Conservation (phyloP, 176 grass and related monocot species). For the Phyllostachys edulis region DNA sequence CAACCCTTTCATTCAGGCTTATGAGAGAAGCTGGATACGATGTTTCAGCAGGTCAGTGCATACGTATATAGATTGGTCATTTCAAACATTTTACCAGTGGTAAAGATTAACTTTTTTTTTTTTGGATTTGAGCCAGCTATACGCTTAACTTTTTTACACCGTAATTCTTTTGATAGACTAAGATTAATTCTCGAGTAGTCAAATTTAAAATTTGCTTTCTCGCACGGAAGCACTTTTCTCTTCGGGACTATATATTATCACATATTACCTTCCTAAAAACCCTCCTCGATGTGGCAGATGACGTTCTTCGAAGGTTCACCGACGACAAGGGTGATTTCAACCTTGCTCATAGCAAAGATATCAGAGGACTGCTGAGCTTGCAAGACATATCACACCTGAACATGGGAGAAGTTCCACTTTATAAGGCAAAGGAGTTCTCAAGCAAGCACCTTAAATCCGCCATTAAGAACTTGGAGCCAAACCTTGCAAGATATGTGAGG, state of each 20-base stretch:
- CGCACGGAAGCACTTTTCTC: too few relatives aligned
- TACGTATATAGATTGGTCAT: not conserved
- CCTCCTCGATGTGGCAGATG: not conserved
- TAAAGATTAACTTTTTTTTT: not conserved
- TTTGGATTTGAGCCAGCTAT: not conserved
- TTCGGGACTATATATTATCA: not conserved
- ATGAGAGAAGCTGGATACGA: conserved; percentile 45
- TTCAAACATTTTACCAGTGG: not conserved
- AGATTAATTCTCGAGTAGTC: not conserved
- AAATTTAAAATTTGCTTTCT: too few relatives aligned
- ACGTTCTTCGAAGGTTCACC: conserved; percentile 43
- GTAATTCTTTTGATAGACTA: not conserved
- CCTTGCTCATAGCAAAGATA: conserved; percentile 22
- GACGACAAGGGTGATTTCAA: conserved; percentile 38
- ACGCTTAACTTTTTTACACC: not conserved
- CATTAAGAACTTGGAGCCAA: conserved; percentile 14
- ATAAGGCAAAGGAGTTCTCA: conserved; percentile 61
- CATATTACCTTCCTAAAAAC: not conserved
- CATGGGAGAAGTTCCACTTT: conserved; percentile 42
- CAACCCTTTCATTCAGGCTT: conserved; percentile 41
- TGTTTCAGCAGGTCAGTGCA: conserved; percentile 38
- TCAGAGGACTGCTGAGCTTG: conserved; percentile 54
- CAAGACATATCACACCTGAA: conserved; percentile 62
- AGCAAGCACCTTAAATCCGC: conserved; percentile 36
- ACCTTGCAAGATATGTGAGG: conserved; percentile 31